A percentile compares a stretch with the other conserved stretches of the same genome.
Conservation (phyloP, 2,329 filamentous ascomycete genomes). For the Ustulina deusta region DNA sequence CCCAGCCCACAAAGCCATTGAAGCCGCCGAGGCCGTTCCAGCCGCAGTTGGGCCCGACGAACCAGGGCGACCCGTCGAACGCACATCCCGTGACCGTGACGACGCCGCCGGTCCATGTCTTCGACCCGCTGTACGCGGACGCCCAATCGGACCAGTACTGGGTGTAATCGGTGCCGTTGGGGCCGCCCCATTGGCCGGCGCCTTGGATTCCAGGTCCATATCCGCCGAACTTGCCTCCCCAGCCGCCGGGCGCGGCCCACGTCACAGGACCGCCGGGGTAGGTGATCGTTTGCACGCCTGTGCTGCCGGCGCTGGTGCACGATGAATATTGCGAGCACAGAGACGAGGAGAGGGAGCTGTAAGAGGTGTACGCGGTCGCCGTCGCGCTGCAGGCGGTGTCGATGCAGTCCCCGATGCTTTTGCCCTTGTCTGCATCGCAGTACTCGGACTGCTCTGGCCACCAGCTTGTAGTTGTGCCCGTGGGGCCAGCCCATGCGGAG, state of each 20-base stretch:
- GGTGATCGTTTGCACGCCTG: conserved; percentile 56
- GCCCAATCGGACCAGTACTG: conserved; percentile 51
- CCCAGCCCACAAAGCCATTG: conserved; percentile 57
- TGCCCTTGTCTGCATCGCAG: conserved; percentile 48
- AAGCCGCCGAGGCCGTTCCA: conserved; percentile 54
- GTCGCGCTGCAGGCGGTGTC: conserved; percentile 46
- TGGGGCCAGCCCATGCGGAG: conserved; percentile 51
- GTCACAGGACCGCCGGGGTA: conserved; percentile 52
- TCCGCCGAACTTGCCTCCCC: conserved; percentile 43
- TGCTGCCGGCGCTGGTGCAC: conserved; percentile 55
- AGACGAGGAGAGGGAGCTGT: conserved; percentile 55
- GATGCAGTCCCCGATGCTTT: conserved; percentile 48
- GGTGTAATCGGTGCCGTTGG: conserved; percentile 39
- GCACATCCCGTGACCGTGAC: conserved; percentile 59
- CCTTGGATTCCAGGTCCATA: conserved; percentile 25
- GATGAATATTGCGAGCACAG: conserved; percentile 57
- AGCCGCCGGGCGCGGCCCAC: conserved; percentile 51
- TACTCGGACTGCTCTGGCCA: conserved; percentile 52
- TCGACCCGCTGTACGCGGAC: conserved; percentile 46
- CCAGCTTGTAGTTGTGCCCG: conserved; percentile 46
- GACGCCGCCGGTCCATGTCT: conserved; percentile 54
- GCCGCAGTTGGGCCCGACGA: conserved; percentile 54
- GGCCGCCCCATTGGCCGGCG: conserved; percentile 30
- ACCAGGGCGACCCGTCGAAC: conserved; percentile 57
- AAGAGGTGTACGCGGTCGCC: conserved; percentile 47